Percentiles rank a stretch among this genome's conserved stretches.
Evolutionary conservation across 1,139 yeast genomes (phyloP).

Genomic region (Insectozyma bohioensis): DNA sequence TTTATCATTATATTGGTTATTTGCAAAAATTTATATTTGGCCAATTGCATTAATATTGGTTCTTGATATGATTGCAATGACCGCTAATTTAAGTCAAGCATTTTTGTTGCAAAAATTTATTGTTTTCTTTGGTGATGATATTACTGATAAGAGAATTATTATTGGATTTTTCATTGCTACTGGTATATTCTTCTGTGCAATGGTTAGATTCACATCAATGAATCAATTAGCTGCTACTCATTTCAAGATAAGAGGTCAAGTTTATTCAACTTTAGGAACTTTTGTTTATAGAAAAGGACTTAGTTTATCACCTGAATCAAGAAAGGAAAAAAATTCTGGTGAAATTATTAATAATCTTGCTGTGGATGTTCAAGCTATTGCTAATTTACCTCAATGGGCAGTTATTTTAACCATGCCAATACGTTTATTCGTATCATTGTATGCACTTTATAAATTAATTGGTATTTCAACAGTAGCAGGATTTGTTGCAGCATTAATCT

Average conservation of each 20-base stretch:
- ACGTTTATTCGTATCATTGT: slow-evolving; percentile 25
- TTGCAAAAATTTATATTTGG: slow-evolving; percentile 18
- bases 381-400: slow-evolving; percentile 23
- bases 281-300: slow-evolving; percentile 33
- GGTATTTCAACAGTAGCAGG: slow-evolving; percentile 38
- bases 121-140: slow-evolving; percentile 19
- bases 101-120: slow-evolving; percentile 31
- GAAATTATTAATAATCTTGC: slow-evolving; percentile 39
- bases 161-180: slow-evolving; percentile 30
- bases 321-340: slow-evolving; percentile 35
- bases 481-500: slow-evolving; percentile 27
- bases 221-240: slow-evolving; percentile 23
- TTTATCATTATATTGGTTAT: slow-evolving; percentile 25
- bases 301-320: slow-evolving; percentile 34
- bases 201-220: slow-evolving; percentile 23
- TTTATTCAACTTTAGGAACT: slow-evolving; percentile 25
- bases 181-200: slow-evolving; percentile 23
- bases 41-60: slow-evolving; percentile 12
- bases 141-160: slow-evolving; percentile 20
- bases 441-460: slow-evolving; percentile 28
- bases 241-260: slow-evolving; percentile 17
- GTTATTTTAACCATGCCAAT: slow-evolving; percentile 29
- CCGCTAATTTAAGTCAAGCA: slow-evolving; percentile 24
- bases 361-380: slow-evolving; percentile 31
- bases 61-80: slow-evolving; percentile 21